These are phyloP conservation scores for Brassica juncea DNA, from an alignment of 345 rosid species.

Conservation along the genomic window DNA sequence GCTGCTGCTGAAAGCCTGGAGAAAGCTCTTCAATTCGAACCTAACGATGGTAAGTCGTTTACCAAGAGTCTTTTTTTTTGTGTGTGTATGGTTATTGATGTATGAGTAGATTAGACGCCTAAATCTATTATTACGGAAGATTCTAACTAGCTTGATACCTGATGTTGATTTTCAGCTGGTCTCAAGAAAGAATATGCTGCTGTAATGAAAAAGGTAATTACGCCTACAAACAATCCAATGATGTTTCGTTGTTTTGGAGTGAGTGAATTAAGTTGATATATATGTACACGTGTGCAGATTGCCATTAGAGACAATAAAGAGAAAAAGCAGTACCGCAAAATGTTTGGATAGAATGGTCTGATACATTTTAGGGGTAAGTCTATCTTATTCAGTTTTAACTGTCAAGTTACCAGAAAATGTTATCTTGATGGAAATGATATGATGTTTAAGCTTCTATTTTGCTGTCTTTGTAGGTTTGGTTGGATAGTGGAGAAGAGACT, in stretches of 20 bases:
- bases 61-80: neutral
- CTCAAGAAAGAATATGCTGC: slow-evolving; percentile 79
- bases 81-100: neutral
- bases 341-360: slow-evolving; percentile 52
- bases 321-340: slow-evolving; percentile 70
- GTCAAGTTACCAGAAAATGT: neutral
- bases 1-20: slow-evolving; percentile 93
- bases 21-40: slow-evolving; percentile 86
- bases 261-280: neutral
- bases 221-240: neutral
- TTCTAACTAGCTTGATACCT: slow-evolving; percentile 8
- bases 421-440: neutral
- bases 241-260: neutral
- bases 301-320: slow-evolving; percentile 62
- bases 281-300: slow-evolving; percentile 51
- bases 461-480: slow-evolving; percentile 32
- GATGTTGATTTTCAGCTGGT: slow-evolving; percentile 58
- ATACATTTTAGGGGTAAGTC: slow-evolving; percentile 35
- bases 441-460: neutral
- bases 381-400: neutral
- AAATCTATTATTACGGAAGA: neutral
- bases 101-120: neutral
- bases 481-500: slow-evolving; percentile 41
- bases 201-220: slow-evolving; percentile 76
- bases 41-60: slow-evolving; percentile 70